phyloP scores from a whole-genome alignment of 176 grass and related monocot genomes.

The Triticum monococcum region DNA sequence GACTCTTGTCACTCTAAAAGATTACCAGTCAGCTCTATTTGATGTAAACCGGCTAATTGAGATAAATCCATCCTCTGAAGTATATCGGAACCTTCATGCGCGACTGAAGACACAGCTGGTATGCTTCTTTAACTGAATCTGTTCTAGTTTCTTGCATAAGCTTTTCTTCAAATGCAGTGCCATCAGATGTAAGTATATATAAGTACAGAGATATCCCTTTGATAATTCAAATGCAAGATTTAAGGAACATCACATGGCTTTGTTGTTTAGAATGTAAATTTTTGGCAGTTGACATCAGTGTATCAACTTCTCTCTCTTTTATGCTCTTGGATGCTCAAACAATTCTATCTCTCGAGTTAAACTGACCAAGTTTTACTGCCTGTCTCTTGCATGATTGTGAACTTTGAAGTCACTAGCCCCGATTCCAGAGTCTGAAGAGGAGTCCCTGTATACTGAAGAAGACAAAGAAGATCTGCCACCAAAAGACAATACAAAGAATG shows the following conservation, averaged over 20 bases:
- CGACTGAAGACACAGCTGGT: conserved; percentile 94
- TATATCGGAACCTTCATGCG: conserved; percentile 76
- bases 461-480: conserved; percentile 40
- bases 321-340: background rate
- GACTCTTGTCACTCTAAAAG: conserved; percentile 85
- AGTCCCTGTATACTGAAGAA: conserved; percentile 56
- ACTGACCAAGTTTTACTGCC: conserved; percentile 1
- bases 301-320: background rate
- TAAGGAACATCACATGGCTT: background rate
- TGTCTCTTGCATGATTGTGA: conserved; percentile 15
- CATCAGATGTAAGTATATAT: background rate
- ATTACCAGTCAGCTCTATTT: conserved; percentile 96
- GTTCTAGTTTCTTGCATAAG: background rate
- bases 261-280: background rate
- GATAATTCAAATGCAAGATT: background rate
- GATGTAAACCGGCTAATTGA: conserved; percentile 89
- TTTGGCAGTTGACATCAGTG: background rate
- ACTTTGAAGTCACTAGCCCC: conserved; percentile 72
- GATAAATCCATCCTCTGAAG: conserved; percentile 84
- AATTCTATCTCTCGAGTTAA: background rate
- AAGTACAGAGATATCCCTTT: background rate
- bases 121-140: conserved; percentile 21
- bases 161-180: background rate
- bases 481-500: conserved; percentile 27
- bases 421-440: conserved; percentile 89